Evolutionary conservation across 768 basidiomycete species (phyloP).

Genomic region (Trametes meyenii): DNA sequence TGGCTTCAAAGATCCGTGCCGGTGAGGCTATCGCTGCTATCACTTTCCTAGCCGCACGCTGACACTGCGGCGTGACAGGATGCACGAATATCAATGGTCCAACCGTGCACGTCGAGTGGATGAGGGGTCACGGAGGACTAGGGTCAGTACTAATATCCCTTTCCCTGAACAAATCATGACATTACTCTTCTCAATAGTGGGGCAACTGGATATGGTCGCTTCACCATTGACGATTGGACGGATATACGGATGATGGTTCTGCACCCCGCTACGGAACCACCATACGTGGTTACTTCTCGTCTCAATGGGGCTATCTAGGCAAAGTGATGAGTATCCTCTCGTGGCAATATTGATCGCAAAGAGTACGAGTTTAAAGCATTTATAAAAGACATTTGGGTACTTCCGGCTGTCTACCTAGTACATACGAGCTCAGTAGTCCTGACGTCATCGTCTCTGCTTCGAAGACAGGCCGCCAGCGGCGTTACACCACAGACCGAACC

Average conservation of each 20-base stretch:
- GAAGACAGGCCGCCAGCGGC: too few relatives aligned
- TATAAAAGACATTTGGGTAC: too few relatives aligned
- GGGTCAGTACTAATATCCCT: slow-evolving; percentile 40
- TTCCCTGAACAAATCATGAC: not conserved
- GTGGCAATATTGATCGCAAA: too few relatives aligned
- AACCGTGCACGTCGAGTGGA: slow-evolving; percentile 49
- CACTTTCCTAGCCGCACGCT: not conserved
- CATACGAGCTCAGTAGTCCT: too few relatives aligned
- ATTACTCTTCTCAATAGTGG: slow-evolving; percentile 15
- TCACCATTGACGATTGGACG: slow-evolving; percentile 31
- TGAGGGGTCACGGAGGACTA: slow-evolving; percentile 44
- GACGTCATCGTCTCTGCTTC: too few relatives aligned
- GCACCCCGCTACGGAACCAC: slow-evolving; percentile 17
- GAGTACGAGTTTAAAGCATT: too few relatives aligned
- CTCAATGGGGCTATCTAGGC: not conserved
- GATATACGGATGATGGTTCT: slow-evolving; percentile 28
- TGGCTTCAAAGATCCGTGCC: slow-evolving; percentile 51
- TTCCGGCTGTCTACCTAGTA: too few relatives aligned
- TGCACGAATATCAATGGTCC: slow-evolving; percentile 57
- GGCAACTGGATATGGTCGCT: slow-evolving; percentile 29
- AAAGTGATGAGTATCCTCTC: too few relatives aligned
- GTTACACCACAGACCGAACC: too few relatives aligned
- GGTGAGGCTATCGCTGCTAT: slow-evolving; percentile 33
- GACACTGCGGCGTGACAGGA: slow-evolving; percentile 37
- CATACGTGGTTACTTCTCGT: not conserved